phyloP scores from a whole-genome alignment of 176 grass and related monocot genomes.

The Oryza australiensis region DNA sequence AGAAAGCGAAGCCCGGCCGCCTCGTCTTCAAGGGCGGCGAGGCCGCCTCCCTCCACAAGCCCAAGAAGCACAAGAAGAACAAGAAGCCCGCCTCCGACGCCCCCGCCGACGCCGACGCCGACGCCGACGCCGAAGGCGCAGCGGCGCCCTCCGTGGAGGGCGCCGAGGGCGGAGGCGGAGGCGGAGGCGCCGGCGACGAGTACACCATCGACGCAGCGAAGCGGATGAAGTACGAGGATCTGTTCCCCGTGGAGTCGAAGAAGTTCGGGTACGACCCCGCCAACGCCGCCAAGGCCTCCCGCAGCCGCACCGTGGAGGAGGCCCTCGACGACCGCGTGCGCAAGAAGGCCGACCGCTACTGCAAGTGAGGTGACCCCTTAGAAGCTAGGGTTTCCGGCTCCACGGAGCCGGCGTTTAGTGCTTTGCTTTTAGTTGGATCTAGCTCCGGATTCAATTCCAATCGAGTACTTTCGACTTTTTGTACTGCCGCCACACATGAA shows the following conservation, averaged over 20 bases:
- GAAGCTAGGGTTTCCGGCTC: constrained; percentile 47
- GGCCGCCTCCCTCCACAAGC: constrained; percentile 69
- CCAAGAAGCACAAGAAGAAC: constrained; percentile 83
- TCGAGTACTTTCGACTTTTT: constrained; percentile 4
- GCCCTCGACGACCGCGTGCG: constrained; percentile 84
- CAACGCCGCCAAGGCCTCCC: constrained; percentile 60
- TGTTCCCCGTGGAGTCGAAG: constrained; percentile 90
- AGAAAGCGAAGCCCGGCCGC: constrained; percentile 79
- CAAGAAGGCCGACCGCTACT: constrained; percentile 99
- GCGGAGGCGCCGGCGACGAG: constrained; percentile 43
- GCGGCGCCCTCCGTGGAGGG: constrained; percentile 4
- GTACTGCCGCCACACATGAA: constrained; percentile 8
- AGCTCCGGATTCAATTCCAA: background rate
- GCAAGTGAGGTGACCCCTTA: constrained; percentile 76
- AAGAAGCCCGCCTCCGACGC: constrained; percentile 54
- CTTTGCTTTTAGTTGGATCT: background rate
- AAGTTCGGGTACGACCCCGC: constrained; percentile 88
- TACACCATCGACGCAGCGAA: constrained; percentile 99
- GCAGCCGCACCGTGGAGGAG: constrained; percentile 70
- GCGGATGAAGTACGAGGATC: constrained; percentile 96
- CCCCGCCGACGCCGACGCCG: constrained; percentile 39
- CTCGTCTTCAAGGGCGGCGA: constrained; percentile 99
- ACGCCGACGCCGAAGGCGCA: constrained; percentile 22
- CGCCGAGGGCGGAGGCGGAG: constrained; percentile 16
- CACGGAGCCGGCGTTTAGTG: background rate